Base-by-base conservation (phyloP, 257 asterid species). In the Mentha longifolia region DNA sequence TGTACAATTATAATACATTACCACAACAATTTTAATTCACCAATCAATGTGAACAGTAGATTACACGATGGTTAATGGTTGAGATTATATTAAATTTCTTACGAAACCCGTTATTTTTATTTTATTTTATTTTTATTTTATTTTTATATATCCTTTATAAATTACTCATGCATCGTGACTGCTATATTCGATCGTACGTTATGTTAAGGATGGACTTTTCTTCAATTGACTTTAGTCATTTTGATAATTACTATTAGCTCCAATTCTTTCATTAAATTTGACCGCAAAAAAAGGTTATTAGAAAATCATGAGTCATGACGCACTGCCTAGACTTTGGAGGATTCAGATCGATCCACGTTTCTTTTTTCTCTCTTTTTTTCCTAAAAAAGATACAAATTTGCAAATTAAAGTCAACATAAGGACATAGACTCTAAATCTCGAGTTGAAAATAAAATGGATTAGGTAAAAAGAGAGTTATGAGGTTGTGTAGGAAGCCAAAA, bases 391-490 rank as follows among this genome's bases (percentile, higher is more conserved):
- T 17, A 4, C 6, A 9, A 65, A 12, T 16, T 35, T 5, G 16
- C 14, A 11, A 45, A 42, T 15, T 30, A 5, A 17, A 61, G 72
- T 72, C 81, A 59, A 72, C 37, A 35, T 37, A 19, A 50, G 41
- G 10, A 25, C 30, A 19, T 76, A 70, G 58, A 63, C 17, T 10
- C 4, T 20, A 19, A 54, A 42, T 47, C 47, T 39, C 51, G 71
- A 20, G 65, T 47, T 57, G 33, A 74, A 69, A 74, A 56, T 55
- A 2, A 11, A 45, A 39, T 42, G 67, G 43, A 67, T 75, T 76
- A 71, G 84, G 78, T 72, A 71, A 61, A 79, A 75, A 68, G 80
- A 67, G 78, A 61, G 41, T 75, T 46, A 33, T 58, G 15, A 35
- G 31, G 33, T 22, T 47, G 11, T n/a, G 67, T 49, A 15, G 62